A percentile compares a stretch with the other conserved stretches of the same genome.
Evolutionary conservation across 768 basidiomycete genomes (phyloP).

Genomic region (Suillus weaverae): DNA sequence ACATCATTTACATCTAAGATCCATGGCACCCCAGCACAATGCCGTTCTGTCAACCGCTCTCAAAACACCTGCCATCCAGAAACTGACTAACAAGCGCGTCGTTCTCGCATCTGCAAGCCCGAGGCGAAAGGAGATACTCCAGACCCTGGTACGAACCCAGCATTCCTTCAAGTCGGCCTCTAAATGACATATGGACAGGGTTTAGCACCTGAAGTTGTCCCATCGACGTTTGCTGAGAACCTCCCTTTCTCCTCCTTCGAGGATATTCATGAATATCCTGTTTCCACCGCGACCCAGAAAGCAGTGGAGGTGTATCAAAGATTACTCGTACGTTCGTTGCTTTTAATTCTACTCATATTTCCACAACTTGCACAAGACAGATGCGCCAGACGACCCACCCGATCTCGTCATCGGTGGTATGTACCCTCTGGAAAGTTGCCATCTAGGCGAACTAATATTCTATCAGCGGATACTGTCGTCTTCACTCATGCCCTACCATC

Average conservation of each 20-base stretch:
- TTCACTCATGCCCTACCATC: conserved; percentile 70
- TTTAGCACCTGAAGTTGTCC: conserved; percentile 66
- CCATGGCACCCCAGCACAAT: conserved; percentile 42
- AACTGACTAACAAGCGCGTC: conserved; percentile 73
- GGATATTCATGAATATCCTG: conserved; percentile 71
- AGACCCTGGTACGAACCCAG: conserved; percentile 59
- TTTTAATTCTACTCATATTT: not conserved
- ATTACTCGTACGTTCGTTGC: conserved; percentile 54
- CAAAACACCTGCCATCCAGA: conserved; percentile 57
- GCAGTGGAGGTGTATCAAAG: conserved; percentile 85
- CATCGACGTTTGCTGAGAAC: conserved; percentile 81
- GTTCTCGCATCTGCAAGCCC: conserved; percentile 88
- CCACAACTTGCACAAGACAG: conserved; percentile 29
- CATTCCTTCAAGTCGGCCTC: not conserved
- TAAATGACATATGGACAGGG: conserved; percentile 39
- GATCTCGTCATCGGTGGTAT: conserved; percentile 79
- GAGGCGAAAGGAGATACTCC: conserved; percentile 80
- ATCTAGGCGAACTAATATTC: conserved; percentile 1
- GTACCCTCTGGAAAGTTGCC: conserved; percentile 11
- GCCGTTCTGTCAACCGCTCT: conserved; percentile 65
- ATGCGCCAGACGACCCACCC: conserved; percentile 66
- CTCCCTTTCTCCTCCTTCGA: conserved; percentile 66
- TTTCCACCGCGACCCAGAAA: conserved; percentile 75
- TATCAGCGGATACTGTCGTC: conserved; percentile 92
- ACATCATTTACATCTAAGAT: not conserved